phyloP scores from a whole-genome alignment of 108 stramenopile genomes.

The Discostella stelligeroides region DNA sequence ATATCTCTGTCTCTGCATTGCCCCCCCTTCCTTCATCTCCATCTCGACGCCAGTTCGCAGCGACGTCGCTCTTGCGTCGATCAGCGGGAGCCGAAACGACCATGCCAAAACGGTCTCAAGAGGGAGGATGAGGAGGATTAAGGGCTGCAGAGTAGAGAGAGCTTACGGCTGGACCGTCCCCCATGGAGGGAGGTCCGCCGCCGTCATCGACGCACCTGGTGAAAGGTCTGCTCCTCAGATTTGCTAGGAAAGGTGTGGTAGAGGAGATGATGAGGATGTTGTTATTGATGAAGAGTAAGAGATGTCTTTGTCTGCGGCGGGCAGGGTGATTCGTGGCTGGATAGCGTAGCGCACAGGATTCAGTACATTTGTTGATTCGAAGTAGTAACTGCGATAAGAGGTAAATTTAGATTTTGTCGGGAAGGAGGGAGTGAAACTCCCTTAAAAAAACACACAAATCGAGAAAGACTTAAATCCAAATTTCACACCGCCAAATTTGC shows the following conservation, averaged over 20 bases:
- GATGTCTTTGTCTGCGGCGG: background rate
- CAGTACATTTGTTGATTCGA: background rate
- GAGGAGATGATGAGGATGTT: slow-evolving; percentile 1
- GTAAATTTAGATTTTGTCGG: background rate
- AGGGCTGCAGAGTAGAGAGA: too few relatives aligned
- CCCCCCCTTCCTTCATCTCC: too few relatives aligned
- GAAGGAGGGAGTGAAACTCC: background rate
- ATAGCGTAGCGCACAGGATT: too few relatives aligned
- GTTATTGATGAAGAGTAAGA: background rate
- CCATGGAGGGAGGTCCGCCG: slow-evolving; percentile 13
- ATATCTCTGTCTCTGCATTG: too few relatives aligned
- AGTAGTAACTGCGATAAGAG: background rate
- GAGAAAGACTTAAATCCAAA: slow-evolving; percentile 10
- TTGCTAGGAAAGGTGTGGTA: too few relatives aligned
- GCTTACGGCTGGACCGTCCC: too few relatives aligned
- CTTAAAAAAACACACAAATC: background rate
- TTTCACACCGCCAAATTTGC: slow-evolving; percentile 2
- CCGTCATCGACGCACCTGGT: slow-evolving; percentile 55
- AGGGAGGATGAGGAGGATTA: too few relatives aligned
- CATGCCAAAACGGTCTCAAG: too few relatives aligned
- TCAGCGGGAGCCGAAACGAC: too few relatives aligned
- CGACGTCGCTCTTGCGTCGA: too few relatives aligned
- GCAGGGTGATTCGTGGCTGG: too few relatives aligned
- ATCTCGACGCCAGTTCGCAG: too few relatives aligned
- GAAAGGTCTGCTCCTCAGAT: slow-evolving; percentile 35